Percentiles rank a stretch among this genome's conserved stretches.
Conservation (phyloP, 2,329 filamentous ascomycete genomes). For the Aspergillus sp. region DNA sequence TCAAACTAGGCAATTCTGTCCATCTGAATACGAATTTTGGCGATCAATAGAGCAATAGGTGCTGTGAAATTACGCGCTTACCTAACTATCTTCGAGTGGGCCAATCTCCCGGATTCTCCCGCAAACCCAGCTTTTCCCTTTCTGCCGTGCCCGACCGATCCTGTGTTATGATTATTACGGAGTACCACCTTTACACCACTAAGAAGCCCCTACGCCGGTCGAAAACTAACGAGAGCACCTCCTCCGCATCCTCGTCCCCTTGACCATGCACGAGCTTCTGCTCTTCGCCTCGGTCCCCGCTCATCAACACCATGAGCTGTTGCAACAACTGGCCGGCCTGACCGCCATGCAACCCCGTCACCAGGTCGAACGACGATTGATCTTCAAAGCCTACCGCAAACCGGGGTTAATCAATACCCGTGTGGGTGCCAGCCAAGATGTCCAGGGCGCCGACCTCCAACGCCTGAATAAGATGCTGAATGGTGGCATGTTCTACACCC, state of each 20-base stretch:
- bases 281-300: slow-evolving; percentile 59
- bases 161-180: too few relatives aligned
- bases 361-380: slow-evolving; percentile 53
- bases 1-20: too few relatives aligned
- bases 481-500: slow-evolving; percentile 54
- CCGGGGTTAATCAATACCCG: slow-evolving; percentile 39
- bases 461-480: slow-evolving; percentile 47
- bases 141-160: slow-evolving; percentile 11
- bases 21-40: too few relatives aligned
- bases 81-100: not conserved
- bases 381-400: slow-evolving; percentile 57
- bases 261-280: slow-evolving; percentile 60
- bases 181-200: too few relatives aligned
- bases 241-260: not conserved
- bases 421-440: slow-evolving; percentile 44
- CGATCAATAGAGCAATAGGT: too few relatives aligned
- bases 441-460: slow-evolving; percentile 44
- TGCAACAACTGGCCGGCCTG: slow-evolving; percentile 61
- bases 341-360: slow-evolving; percentile 60
- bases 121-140: slow-evolving; percentile 4
- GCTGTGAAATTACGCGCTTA: too few relatives aligned
- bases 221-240: too few relatives aligned
- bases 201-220: too few relatives aligned
- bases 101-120: slow-evolving; percentile 15
- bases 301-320: slow-evolving; percentile 57